Base-by-base conservation (phyloP, 495 filamentous ascomycete genomes). In the Neurospora tetraspora region DNA sequence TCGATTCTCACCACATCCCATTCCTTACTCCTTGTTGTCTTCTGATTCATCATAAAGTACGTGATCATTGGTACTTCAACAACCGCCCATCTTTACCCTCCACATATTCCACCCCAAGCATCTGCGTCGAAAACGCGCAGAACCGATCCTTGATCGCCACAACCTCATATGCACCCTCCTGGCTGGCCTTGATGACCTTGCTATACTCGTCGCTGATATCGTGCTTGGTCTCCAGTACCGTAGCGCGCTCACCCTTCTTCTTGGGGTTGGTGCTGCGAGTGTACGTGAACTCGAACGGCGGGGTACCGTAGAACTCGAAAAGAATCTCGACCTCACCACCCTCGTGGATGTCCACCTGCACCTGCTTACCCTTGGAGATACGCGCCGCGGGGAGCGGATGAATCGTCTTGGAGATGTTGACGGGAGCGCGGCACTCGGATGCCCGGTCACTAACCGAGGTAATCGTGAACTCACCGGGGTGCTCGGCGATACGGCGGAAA, bases 221-320 rank as follows among this genome's bases (percentile, higher is more conserved):
- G 73, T 94, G 93, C 76, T 92, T 89, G 76, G 94, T 97, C 81
- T 98, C 96, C 27, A 98, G 83, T 20, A 99, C 87, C 78, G 90
- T 87, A 8, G 91, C 85, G 78, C 89, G 93, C 78, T 89, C 89
- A 4, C 93, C 92, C 85, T 90, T 93, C 84, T 90, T 93, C 72
- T 85, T 86, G 20, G 87, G 88, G 80, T 96, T 97, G 47, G 92
- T 92, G 80, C 92, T 94, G 74, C 96, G 87, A 39, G 95, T 98
- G 78, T 96, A 98, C 81, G 94, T 97, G 80, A 98, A 98, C 81
- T 98, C 94, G 78, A 99, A 99, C 12, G 96, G 96, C 73, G 96
- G 96, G 12, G 93, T 95, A 61, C 96, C 96, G 83, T 91, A 93
- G 80, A 99, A 98, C 76, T 95, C 91, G 75, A 98, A 98, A 53